These are phyloP conservation scores for Agaricales sp. DNA, from an alignment of 1,284 basidiomycete species.

Conservation along the genomic window DNA sequence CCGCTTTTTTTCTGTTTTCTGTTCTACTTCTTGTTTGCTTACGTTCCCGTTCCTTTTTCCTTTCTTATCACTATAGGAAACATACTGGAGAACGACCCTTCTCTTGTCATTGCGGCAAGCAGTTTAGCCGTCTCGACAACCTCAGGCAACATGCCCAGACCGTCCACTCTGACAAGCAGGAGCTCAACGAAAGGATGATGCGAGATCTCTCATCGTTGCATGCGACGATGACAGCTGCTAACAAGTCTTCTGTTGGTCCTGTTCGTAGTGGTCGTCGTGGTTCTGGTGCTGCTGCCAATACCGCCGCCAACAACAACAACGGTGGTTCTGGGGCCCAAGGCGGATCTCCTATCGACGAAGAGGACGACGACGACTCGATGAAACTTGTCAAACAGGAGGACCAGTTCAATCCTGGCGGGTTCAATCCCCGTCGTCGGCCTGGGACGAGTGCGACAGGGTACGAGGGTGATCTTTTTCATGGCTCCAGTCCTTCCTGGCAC, in stretches of 20 bases:
- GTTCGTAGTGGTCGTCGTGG: conserved; percentile 20
- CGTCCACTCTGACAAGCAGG: conserved; percentile 84
- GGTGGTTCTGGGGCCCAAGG: conserved; percentile 1
- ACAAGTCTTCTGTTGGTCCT: conserved; percentile 40
- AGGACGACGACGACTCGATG: conserved; percentile 12
- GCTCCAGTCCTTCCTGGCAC: conserved; percentile 24
- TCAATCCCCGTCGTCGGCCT: conserved; percentile 43
- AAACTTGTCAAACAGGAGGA: conserved; percentile 48
- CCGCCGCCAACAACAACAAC: conserved; percentile 3
- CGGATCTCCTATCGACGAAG: conserved; percentile 10
- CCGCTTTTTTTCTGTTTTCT: not conserved
- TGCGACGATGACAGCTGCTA: conserved; percentile 70
- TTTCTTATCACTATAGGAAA: conserved; percentile 47
- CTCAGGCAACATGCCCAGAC: conserved; percentile 94
- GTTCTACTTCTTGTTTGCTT: conserved; percentile 2
- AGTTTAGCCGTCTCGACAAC: conserved; percentile 95
- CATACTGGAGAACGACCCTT: conserved; percentile 96
- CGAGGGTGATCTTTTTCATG: conserved; percentile 36
- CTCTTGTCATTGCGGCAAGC: conserved; percentile 89
- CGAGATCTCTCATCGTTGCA: conserved; percentile 81
- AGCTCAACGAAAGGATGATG: conserved; percentile 89
- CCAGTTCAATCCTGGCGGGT: conserved; percentile 16
- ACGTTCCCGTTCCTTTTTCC: conserved; percentile 3
- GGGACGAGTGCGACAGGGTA: conserved; percentile 56
- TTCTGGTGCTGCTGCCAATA: conserved; percentile 2